These are phyloP conservation scores for Ophiostoma australiae DNA, from an alignment of 2,329 filamentous ascomycete genomes.

Conservation along the genomic window DNA sequence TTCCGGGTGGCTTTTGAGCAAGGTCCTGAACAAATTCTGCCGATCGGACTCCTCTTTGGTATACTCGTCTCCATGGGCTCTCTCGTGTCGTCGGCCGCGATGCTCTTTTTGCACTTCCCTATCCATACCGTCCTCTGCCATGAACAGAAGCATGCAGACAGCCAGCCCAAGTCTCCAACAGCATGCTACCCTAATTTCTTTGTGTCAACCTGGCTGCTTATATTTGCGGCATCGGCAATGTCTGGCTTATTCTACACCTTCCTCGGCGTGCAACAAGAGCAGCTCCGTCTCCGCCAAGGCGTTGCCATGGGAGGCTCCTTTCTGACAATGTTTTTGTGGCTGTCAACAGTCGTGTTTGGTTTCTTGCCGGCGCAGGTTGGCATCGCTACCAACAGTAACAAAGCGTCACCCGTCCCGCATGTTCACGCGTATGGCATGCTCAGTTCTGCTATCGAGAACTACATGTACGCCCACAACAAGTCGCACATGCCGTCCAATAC, in stretches of 20 bases:
- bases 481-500: not conserved
- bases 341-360: conserved; percentile 20
- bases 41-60: not conserved
- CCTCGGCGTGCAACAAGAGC: conserved; percentile 18
- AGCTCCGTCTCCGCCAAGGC: conserved; percentile 21
- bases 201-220: conserved; percentile 22
- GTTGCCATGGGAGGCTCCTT: conserved; percentile 19
- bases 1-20: not conserved
- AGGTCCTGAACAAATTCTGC: conserved; percentile 16
- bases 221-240: not conserved
- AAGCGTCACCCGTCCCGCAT: not conserved
- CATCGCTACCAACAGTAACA: not conserved
- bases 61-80: conserved; percentile 15
- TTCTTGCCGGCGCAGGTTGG: conserved; percentile 17
- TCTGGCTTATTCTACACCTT: conserved; percentile 18
- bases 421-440: conserved; percentile 25
- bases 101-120: conserved; percentile 23
- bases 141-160: not conserved
- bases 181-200: conserved; percentile 27
- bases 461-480: conserved; percentile 12
- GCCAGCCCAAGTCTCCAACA: not conserved
- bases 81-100: conserved; percentile 6
- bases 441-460: conserved; percentile 24
- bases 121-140: conserved; percentile 22
- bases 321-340: conserved; percentile 19